Percentiles rank a stretch among this genome's conserved stretches.
Evolutionary conservation across 768 basidiomycete species (phyloP).

Genomic region (Leucosporidium creatinivorum): DNA sequence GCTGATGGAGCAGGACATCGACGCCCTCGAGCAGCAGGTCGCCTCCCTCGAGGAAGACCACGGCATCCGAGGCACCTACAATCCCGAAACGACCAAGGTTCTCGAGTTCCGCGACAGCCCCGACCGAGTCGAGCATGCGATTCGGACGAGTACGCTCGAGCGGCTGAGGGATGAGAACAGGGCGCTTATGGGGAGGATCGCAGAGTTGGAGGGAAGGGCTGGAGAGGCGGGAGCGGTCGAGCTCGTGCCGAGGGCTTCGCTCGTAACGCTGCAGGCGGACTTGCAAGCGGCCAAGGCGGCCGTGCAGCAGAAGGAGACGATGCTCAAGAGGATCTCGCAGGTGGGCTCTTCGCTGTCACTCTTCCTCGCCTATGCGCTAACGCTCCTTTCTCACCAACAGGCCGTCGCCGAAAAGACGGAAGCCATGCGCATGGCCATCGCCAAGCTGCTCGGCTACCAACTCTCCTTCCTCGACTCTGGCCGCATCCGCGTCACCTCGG

Average conservation of each 20-base stretch:
- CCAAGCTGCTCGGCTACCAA: slow-evolving; percentile 81
- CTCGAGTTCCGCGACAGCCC: slow-evolving; percentile 56
- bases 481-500: slow-evolving; percentile 78
- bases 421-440: slow-evolving; percentile 86
- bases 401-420: slow-evolving; percentile 75
- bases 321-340: slow-evolving; percentile 68
- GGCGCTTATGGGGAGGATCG: slow-evolving; percentile 61
- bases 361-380: background rate
- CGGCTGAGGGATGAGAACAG: slow-evolving; percentile 73
- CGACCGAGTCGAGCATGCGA: slow-evolving; percentile 69
- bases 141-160: slow-evolving; percentile 67
- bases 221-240: slow-evolving; percentile 12
- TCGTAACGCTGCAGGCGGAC: slow-evolving; percentile 62
- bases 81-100: slow-evolving; percentile 33
- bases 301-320: slow-evolving; percentile 66
- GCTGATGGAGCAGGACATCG: slow-evolving; percentile 29
- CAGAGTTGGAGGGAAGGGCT: slow-evolving; percentile 30
- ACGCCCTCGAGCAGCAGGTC: slow-evolving; percentile 31
- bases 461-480: slow-evolving; percentile 87
- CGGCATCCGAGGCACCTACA: slow-evolving; percentile 34
- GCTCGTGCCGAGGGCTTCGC: slow-evolving; percentile 34
- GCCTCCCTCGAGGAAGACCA: slow-evolving; percentile 33
- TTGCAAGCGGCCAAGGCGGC: slow-evolving; percentile 66
- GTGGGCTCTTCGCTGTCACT: slow-evolving; percentile 42
- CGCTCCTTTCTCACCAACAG: slow-evolving; percentile 42